Evolutionary conservation across 1,284 basidiomycete genomes (phyloP).

Genomic region (Stygiomarasmius scandens): DNA sequence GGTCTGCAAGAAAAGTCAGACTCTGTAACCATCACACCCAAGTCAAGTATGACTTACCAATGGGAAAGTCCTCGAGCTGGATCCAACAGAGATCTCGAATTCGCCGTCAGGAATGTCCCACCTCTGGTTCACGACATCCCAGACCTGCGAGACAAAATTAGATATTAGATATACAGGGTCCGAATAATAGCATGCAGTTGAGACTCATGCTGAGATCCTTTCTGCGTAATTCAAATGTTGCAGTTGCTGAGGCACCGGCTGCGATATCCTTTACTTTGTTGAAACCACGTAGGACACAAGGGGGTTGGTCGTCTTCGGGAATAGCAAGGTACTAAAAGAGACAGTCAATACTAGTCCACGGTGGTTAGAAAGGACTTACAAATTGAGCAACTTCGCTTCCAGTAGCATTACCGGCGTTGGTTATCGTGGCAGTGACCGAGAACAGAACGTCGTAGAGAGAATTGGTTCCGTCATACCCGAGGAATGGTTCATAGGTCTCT

Average conservation of each 20-base stretch:
- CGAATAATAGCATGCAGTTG: background rate
- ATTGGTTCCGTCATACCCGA: slow-evolving; percentile 2
- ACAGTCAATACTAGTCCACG: background rate
- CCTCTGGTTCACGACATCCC: slow-evolving; percentile 4
- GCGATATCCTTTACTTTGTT: slow-evolving; percentile 3
- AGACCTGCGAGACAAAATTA: background rate
- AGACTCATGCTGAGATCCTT: slow-evolving; percentile 4
- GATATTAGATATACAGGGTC: background rate
- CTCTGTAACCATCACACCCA: no score
- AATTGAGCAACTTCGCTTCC: slow-evolving; percentile 11
- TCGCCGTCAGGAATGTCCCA: slow-evolving; percentile 2
- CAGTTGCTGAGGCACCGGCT: background rate
- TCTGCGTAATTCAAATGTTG: background rate
- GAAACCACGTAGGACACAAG: slow-evolving; percentile 3
- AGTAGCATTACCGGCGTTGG: slow-evolving; percentile 8
- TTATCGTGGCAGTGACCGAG: background rate
- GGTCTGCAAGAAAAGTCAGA: no score
- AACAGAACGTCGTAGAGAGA: slow-evolving; percentile 11
- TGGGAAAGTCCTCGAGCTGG: slow-evolving; percentile 2
- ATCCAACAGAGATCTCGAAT: background rate
- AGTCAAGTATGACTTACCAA: background rate
- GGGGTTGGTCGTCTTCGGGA: slow-evolving; percentile 3
- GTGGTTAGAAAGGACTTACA: background rate
- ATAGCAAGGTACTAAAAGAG: slow-evolving; percentile 4
- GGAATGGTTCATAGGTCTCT: slow-evolving; percentile 6